A percentile compares a stretch with the other conserved stretches of the same genome.
These are phyloP conservation scores for Lignosus rhinocerotis DNA, from an alignment of 1,284 basidiomycete genomes.

Conservation along the genomic window DNA sequence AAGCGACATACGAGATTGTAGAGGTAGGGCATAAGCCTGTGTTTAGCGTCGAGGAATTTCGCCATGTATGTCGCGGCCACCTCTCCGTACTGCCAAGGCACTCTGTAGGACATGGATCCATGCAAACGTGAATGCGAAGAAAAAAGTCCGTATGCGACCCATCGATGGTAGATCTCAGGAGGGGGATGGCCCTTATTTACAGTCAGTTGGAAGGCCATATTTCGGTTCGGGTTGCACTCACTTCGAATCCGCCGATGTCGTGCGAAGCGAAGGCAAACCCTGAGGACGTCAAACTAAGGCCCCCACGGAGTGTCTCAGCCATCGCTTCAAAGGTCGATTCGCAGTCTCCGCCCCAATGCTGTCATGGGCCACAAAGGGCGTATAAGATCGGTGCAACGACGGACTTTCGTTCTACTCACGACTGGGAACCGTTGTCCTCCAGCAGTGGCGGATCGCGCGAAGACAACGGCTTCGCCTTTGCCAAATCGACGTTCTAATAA, in stretches of 20 bases:
- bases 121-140: constrained; percentile 73
- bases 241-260: constrained; percentile 77
- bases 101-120: constrained; percentile 70
- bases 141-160: constrained; percentile 75
- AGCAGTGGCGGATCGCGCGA: constrained; percentile 64
- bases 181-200: constrained; percentile 57
- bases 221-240: constrained; percentile 10
- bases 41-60: constrained; percentile 66
- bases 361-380: constrained; percentile 1
- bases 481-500: constrained; percentile 61
- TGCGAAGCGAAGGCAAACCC: constrained; percentile 75
- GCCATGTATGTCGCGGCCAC: constrained; percentile 67
- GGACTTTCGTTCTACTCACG: constrained; percentile 1
- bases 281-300: constrained; percentile 63
- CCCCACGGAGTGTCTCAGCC: constrained; percentile 72
- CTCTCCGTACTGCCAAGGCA: constrained; percentile 77
- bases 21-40: constrained; percentile 75
- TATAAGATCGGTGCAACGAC: background rate
- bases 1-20: constrained; percentile 48
- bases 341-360: constrained; percentile 80
- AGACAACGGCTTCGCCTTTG: constrained; percentile 66
- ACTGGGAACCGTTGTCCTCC: constrained; percentile 61
- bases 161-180: constrained; percentile 71
- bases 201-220: background rate
- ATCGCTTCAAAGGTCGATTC: constrained; percentile 79